Evolutionary conservation across 306 rosid genomes (phyloP), one percentile per base, ranked within the genome.

Genomic region (Trichosanthes cucumerina): DNA sequence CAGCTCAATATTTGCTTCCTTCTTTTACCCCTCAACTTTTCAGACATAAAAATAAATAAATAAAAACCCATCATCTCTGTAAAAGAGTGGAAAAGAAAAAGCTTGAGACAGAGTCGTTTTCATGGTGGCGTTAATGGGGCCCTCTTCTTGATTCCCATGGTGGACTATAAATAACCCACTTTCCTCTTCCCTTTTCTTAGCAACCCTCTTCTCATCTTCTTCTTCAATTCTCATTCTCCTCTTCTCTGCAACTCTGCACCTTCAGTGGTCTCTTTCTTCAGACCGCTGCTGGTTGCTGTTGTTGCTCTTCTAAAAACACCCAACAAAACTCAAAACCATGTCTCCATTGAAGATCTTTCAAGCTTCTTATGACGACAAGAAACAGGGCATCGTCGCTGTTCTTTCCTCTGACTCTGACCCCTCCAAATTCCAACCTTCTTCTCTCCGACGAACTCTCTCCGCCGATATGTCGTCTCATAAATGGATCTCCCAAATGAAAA

Each of bases 401-500:
- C 88, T 95, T 31, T 81, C 87, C 49, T 83, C 89, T 33, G 88
- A 85, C 75, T 39, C 52, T 38, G 90, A 88, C 28, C 82, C 79
- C 53, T 68, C 77, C 23, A 24, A 78, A 9, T 34, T 82, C 1
- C 79, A 90, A 23, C 56, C 58, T 78, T 88, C 76, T 79, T 88
- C 98, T 33, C 82, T 95, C 1, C 80, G 97, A 41, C 80, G 97
- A 64, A 88, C 97, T 73, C 88, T 91, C 21, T 95, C 98, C 0
- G 97, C 97, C 7, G 96, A 95, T 88, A 91, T 95, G 97, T 92
- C 97, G 14, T 91, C 97, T n/a, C 88, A 88, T 82, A 86, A 88
- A 80, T 95, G 97, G 96, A 83, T 90, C 57, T 83, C 88, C 19
- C 89, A 87, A 24, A 81, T 89, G 84, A 87, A 89, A 52, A 90